Conservation (phyloP, 352 stramenopile species). For the Globisporangium carolinianum region DNA sequence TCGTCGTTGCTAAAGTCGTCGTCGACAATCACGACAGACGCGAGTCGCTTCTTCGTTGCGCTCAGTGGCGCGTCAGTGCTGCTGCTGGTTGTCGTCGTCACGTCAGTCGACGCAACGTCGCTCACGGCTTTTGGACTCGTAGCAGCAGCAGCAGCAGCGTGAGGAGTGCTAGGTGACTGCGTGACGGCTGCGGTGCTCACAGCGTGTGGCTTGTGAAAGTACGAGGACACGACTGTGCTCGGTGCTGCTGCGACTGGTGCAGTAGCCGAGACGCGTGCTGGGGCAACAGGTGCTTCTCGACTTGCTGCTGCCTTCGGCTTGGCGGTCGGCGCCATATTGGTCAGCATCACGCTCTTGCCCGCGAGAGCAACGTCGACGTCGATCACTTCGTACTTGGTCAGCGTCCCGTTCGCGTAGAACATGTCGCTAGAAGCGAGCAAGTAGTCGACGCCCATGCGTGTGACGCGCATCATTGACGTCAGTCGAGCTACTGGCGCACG, state of each 20-base stretch:
- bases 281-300: no score
- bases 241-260: conserved; percentile 1
- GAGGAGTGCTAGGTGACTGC: neutral
- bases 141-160: neutral
- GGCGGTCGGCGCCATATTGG: conserved; percentile 12
- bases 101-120: conserved; percentile 7
- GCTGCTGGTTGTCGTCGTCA: neutral
- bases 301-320: neutral
- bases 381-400: conserved; percentile 82
- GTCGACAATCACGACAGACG: conserved; percentile 19
- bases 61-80: neutral
- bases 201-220: conserved; percentile 18
- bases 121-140: conserved; percentile 23
- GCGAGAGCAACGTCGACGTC: conserved; percentile 26
- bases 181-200: neutral
- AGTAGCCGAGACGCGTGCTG: neutral
- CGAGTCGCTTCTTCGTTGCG: conserved; percentile 17
- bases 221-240: conserved; percentile 29
- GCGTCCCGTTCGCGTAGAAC: conserved; percentile 79
- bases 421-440: conserved; percentile 27
- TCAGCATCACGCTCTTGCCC: conserved; percentile 20
- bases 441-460: neutral
- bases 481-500: no score
- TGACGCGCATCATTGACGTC: neutral
- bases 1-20: conserved; percentile 28